Base-by-base conservation (phyloP, 768 basidiomycete genomes). In the Chalciporus pseudorubinellus region DNA sequence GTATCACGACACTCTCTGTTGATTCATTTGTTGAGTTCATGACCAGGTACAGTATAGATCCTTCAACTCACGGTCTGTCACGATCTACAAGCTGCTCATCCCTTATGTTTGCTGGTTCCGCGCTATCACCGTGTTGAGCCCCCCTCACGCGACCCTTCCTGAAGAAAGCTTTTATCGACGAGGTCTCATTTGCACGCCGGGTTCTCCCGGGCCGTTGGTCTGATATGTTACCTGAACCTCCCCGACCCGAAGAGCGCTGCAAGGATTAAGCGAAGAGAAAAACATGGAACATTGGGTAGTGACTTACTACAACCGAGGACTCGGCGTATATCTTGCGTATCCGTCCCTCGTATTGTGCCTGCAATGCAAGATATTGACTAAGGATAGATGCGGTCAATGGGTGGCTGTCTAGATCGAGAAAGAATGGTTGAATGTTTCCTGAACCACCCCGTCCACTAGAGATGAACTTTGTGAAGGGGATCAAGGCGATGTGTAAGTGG, bases 201-300 rank as follows among this genome's bases (percentile, higher is more conserved):
- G n/a, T n/a, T n/a, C n/a, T n/a, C n/a, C n/a, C n/a, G n/a, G n/a
- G 56, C 11, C 46, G 53, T 28, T 38, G 55, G 22, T 53, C 40
- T 4, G 48, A 56, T 46, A 66, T 66, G n/a, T 66, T 66, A 13
- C 65, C 65, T 2, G 55, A 56, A 3, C 65, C 65, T 3, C 65
- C 65, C 11, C 65, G 58, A 13, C 65, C 65, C 1, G 58, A 67
- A 24, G 65, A 66, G 19, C 41, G 59, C 65, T 66, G 28, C 16
- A 11, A 6, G 20, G 19, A 43, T 31, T 13, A 38, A 1, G 19
- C 26, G 5, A 26, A 9, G 26, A 6, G 9, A 24, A 26, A 38
- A 12, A 21, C 26, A 26, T 6, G 16, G 13, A 29, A 7, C 24
- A n/a, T 18, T 16, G 26, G 7, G 12, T n/a, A n/a, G n/a, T 13